Evolutionary conservation across 2,329 filamentous ascomycete species (phyloP).

Genomic region (Hymenoscyphus albidus): DNA sequence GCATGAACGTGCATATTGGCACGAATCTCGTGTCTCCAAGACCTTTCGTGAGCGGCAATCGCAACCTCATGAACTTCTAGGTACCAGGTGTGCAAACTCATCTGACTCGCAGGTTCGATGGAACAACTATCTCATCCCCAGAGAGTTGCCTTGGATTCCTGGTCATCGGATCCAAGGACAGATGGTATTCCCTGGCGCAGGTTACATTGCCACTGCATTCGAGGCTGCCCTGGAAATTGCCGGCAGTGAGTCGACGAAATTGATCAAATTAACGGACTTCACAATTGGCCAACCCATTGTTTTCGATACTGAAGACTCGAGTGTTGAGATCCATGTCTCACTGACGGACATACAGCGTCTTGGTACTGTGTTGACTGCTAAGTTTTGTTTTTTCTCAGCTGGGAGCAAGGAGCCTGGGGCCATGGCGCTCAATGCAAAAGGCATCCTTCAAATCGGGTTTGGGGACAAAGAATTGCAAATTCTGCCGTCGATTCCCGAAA

Average conservation of each 20-base stretch:
- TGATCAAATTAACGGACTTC: slow-evolving; percentile 17
- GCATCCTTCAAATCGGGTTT: not conserved
- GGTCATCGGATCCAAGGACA: slow-evolving; percentile 41
- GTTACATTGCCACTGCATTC: slow-evolving; percentile 45
- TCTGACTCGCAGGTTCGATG: slow-evolving; percentile 13
- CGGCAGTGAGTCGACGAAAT: not conserved
- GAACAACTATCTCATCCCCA: slow-evolving; percentile 13
- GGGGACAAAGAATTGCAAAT: not conserved
- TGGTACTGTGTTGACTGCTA: slow-evolving; percentile 20
- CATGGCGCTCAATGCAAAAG: slow-evolving; percentile 7
- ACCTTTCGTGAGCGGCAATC: slow-evolving; percentile 23
- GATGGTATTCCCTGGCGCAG: slow-evolving; percentile 44
- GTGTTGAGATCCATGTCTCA: slow-evolving; percentile 15
- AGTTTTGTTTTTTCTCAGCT: slow-evolving; percentile 7
- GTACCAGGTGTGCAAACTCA: slow-evolving; percentile 12
- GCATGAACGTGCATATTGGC: slow-evolving; percentile 9
- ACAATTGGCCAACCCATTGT: slow-evolving; percentile 13
- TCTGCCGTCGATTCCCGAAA: not conserved
- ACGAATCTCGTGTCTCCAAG: slow-evolving; percentile 11
- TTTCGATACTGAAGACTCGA: slow-evolving; percentile 7
- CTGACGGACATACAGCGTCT: not conserved
- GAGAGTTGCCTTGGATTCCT: slow-evolving; percentile 42
- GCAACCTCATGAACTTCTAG: slow-evolving; percentile 40
- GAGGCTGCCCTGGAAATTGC: slow-evolving; percentile 35
- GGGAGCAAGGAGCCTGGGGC: slow-evolving; percentile 35